These are phyloP conservation scores for Salix brachista DNA, from an alignment of 345 rosid species.

Conservation along the genomic window DNA sequence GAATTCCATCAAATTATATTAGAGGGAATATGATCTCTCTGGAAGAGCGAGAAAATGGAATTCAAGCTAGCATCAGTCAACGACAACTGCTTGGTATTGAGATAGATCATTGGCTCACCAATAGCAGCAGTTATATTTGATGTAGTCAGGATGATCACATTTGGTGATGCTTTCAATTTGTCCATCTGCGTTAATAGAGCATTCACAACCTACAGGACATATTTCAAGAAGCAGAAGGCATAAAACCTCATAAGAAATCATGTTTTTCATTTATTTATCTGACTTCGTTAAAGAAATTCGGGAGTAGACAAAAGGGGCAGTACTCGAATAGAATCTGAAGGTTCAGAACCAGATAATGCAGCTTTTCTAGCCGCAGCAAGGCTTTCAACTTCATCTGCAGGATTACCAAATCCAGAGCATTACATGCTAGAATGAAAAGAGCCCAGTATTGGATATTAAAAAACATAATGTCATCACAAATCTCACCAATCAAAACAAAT, in stretches of 20 bases:
- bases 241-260: neutral
- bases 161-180: conserved; percentile 84
- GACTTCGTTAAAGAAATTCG: neutral
- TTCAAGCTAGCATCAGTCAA: conserved; percentile 3
- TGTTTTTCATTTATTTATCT: neutral
- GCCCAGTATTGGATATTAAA: neutral
- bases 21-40: neutral
- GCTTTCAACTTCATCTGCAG: conserved; percentile 98
- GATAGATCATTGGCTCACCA: conserved; percentile 48
- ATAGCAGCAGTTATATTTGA: conserved; percentile 98
- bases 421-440: conserved; percentile 19
- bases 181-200: conserved; percentile 97
- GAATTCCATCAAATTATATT: neutral
- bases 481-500: conserved; percentile 98
- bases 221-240: conserved; percentile 14
- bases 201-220: conserved; percentile 73
- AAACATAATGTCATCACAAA: conserved; percentile 4
- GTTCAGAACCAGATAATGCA: conserved; percentile 96
- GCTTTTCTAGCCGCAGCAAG: conserved; percentile 98
- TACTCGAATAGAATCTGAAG: conserved; percentile 98
- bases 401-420: conserved; percentile 23
- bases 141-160: conserved; percentile 86
- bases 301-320: neutral
- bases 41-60: neutral
- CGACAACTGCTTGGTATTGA: neutral